phyloP scores from a whole-genome alignment of 805 yeast genomes.

The Lachancea meyersii region DNA sequence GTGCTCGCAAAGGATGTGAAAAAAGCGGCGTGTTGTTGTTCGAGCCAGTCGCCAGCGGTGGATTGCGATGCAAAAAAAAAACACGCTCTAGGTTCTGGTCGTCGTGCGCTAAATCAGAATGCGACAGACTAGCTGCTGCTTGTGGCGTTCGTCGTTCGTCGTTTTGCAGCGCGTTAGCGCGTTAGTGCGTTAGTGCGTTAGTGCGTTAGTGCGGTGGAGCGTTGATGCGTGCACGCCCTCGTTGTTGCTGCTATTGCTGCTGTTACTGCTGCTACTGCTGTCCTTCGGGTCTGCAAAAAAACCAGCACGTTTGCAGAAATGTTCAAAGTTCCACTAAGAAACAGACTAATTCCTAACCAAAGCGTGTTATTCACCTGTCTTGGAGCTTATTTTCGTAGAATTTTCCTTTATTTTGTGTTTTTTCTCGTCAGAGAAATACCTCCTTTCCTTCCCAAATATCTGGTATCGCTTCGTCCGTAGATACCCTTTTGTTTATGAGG shows the following conservation, averaged over 20 bases:
- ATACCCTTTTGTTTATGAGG: slow-evolving; percentile 11
- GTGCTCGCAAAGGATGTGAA: too few relatives aligned
- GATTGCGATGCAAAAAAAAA: too few relatives aligned
- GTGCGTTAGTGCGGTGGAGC: too few relatives aligned
- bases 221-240: too few relatives aligned
- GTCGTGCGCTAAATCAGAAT: too few relatives aligned
- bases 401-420: slow-evolving; percentile 10
- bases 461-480: slow-evolving; percentile 6
- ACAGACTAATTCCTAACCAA: background rate
- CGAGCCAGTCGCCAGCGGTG: background rate
- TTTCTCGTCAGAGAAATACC: background rate
- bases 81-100: too few relatives aligned
- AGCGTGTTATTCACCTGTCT: slow-evolving; percentile 3
- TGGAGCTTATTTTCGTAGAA: slow-evolving; percentile 3
- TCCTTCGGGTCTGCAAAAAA: background rate
- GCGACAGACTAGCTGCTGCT: too few relatives aligned
- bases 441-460: slow-evolving; percentile 4
- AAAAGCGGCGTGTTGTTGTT: background rate
- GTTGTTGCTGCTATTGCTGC: background rate
- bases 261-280: background rate
- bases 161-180: too few relatives aligned
- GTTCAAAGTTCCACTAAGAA: too few relatives aligned
- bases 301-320: slow-evolving; percentile 2
- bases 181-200: too few relatives aligned
- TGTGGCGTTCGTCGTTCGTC: too few relatives aligned